Evolutionary conservation across 768 basidiomycete species (phyloP), one percentile per base, ranked within the genome.

Genomic region (Floccularia luteovirens): DNA sequence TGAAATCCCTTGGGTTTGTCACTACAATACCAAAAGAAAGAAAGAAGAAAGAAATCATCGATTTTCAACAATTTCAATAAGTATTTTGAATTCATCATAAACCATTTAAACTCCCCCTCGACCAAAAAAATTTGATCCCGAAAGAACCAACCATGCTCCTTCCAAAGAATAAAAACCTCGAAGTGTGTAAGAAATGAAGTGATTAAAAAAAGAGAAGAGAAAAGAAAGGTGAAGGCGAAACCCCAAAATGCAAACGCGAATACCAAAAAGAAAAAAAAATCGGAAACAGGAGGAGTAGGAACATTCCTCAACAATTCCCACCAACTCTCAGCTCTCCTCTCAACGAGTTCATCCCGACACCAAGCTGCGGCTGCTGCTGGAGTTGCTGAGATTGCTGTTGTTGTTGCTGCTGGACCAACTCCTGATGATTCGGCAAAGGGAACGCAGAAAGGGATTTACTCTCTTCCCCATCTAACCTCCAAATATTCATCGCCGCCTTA

Each of bases 391-490:
- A n/a, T n/a, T n/a, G n/a, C n/a, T n/a, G n/a, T n/a, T n/a, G n/a
- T n/a, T n/a, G n/a, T n/a, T n/a, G n/a, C n/a, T n/a, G 46, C 32
- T 57, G 62, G 58, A 60, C 46, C 24, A 51, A 59, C 36, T 63
- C 62, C 43, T 59, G 60, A n/a, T 53, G 61, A 32, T 64, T 62
- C 3, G 73, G 67, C 27, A 77, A 51, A 1, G 72, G 64, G 43
- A 77, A 70, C 2, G 67, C 67, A 31, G 69, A 66, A 4, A 79
- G 57, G 22, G 65, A 69, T 47, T 72, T 73, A 51, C 66, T 76
- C 58, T 88, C 84, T 49, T 84, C 80, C 14, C 79, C 79, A 43
- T 83, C 83, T 28, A 88, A 51, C 38, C 67, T 69, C 84, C 84
- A 88, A 41, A 88, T 88, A 44, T 75, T 84, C 6, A 60, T 61